Percentiles rank a stretch among this genome's conserved stretches.
Conservation (phyloP, 495 filamentous ascomycete species). For the Jackrogersella multiformis region DNA sequence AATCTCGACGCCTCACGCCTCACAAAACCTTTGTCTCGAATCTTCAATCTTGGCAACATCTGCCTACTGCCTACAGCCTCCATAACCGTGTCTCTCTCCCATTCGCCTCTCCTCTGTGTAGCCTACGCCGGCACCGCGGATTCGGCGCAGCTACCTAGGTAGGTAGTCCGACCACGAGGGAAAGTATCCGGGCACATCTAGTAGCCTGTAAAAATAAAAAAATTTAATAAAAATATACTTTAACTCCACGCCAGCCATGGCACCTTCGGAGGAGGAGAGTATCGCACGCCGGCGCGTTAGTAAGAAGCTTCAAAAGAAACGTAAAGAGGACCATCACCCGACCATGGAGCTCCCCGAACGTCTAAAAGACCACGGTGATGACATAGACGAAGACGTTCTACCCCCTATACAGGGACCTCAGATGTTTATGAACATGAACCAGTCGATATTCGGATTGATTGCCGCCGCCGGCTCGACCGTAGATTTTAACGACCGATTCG, state of each 20-base stretch:
- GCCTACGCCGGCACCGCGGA: constrained; percentile 22
- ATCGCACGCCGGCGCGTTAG: constrained; percentile 46
- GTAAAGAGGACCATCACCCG: constrained; percentile 63
- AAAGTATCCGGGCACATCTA: constrained; percentile 5
- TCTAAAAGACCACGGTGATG: constrained; percentile 75
- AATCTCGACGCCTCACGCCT: constrained; percentile 11
- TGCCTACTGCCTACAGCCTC: constrained; percentile 15
- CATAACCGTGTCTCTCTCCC: constrained; percentile 26
- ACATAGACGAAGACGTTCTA: constrained; percentile 72
- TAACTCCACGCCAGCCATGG: constrained; percentile 30
- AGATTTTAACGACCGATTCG: constrained; percentile 82
- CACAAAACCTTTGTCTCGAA: constrained; percentile 17
- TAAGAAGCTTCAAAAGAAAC: constrained; percentile 68
- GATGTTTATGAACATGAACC: constrained; percentile 81
- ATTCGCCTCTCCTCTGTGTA: constrained; percentile 34
- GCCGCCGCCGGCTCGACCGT: constrained; percentile 85
- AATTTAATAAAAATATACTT: too few species aligned
- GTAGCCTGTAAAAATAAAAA: constrained; percentile 1
- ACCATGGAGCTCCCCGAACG: constrained; percentile 81
- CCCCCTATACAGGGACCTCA: constrained; percentile 62
- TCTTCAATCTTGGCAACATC: constrained; percentile 20
- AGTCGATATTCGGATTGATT: constrained; percentile 93
- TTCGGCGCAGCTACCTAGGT: constrained; percentile 9
- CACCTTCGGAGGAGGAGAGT: constrained; percentile 31
- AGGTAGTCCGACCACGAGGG: too few species aligned